A percentile compares a stretch with the other conserved stretches of the same genome.
These are phyloP conservation scores for Calocera cornea DNA, from an alignment of 768 basidiomycete species.

Conservation along the genomic window DNA sequence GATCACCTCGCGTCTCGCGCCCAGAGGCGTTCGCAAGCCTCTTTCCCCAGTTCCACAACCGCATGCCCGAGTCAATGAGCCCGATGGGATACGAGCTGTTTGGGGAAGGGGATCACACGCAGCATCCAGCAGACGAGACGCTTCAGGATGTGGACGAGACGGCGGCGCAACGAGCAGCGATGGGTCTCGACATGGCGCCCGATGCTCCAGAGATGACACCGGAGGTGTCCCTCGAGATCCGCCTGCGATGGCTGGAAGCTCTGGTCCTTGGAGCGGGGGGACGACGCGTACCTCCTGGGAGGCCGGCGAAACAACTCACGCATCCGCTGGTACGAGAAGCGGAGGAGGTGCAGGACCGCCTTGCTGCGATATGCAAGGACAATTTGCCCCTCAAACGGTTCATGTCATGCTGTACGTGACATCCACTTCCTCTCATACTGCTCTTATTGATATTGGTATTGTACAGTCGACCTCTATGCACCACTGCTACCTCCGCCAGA, in stretches of 20 bases:
- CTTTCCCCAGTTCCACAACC: conserved; percentile 2
- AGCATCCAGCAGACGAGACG: background rate
- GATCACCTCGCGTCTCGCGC: background rate
- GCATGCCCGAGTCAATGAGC: conserved; percentile 3
- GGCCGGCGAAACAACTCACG: background rate
- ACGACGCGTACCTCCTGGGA: background rate
- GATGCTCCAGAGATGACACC: background rate
- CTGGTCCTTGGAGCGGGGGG: conserved; percentile 45
- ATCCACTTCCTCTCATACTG: background rate
- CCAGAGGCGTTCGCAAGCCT: background rate
- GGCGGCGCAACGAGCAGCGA: background rate
- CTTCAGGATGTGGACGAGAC: background rate
- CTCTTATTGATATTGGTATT: background rate
- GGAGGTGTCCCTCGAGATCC: conserved; percentile 50
- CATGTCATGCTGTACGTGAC: background rate
- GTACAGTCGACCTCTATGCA: background rate
- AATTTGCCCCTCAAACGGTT: background rate
- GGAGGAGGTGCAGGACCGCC: background rate
- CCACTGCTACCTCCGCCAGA: background rate
- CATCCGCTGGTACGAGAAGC: background rate
- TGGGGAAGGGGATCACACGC: background rate
- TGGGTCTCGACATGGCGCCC: background rate
- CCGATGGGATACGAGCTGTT: conserved; percentile 2
- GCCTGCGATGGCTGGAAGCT: conserved; percentile 69
- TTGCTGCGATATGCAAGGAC: background rate